Evolutionary conservation across 805 yeast species (phyloP), one percentile per base, ranked within the genome.

Genomic region (Priceomyces haplophilus): DNA sequence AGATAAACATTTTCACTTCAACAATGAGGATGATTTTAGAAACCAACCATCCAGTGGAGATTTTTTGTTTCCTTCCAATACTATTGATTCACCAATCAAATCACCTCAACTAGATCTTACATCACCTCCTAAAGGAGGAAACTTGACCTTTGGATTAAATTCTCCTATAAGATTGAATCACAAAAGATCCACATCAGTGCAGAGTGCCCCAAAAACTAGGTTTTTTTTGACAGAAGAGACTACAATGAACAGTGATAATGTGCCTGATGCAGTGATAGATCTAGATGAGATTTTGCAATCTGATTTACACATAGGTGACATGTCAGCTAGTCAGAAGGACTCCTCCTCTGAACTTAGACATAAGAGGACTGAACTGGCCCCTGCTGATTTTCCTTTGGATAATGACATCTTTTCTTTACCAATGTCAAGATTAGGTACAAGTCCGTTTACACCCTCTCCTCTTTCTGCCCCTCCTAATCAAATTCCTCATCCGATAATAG

Each of bases 191-290:
- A 42, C 42, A 3, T 54, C 59, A 6, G 45, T 57, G 5, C 40
- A 48, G n/a, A 38, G 40, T 16, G 31, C 54, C 3, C 50, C 55
- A 7, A 52, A 54, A 20, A 54, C 61, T 7, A 57, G 51, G 29
- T 58, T 61, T 40, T 64, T 62, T 31, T 45, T 57, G 10, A 62
- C 67, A 0, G 67, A 60, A 37, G 67, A 64, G 45, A 56, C 64
- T 3, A 50, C 44, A 7, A 18, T 57, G 21, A 53, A 56, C 38
- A 52, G 44, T 27, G 61, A 62, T 30, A 62, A 62, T 40, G 53
- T 65, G 2, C 72, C 73, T 3, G 68, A 67, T 36, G 69, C 72
- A 6, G 61, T 68, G 7, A 68, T 68, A 18, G 74, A 68, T 43
- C 55, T 68, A 35, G 73, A 68, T 45, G 70, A 65, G 39, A 62